These are phyloP conservation scores for Ceriops zippeliana DNA, from an alignment of 345 rosid genomes.

Conservation along the genomic window DNA sequence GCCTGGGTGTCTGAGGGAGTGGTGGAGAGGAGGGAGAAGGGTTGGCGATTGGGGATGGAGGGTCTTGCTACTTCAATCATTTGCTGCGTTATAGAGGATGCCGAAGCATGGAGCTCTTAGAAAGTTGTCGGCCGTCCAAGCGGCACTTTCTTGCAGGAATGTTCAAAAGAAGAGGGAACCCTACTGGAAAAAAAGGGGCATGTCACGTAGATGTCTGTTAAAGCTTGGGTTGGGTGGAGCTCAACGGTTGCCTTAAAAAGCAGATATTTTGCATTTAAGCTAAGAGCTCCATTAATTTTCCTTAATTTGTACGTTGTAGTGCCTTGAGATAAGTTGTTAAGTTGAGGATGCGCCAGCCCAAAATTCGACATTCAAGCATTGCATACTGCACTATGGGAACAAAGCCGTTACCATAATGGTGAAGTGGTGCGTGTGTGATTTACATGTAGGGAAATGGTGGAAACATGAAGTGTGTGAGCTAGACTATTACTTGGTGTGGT, in stretches of 20 bases:
- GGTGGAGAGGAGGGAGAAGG: no score
- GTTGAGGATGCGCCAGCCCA: background rate
- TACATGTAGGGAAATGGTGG: conserved; percentile 29
- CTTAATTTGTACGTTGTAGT: background rate
- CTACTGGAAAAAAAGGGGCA: no score
- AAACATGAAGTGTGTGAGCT: conserved; percentile 9
- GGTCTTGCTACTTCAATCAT: no score
- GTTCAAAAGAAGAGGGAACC: no score
- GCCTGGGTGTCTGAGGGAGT: background rate
- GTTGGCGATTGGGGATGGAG: no score
- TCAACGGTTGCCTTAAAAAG: background rate
- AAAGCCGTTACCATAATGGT: background rate
- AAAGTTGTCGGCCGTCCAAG: no score
- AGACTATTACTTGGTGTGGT: no score
- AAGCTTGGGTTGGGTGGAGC: background rate
- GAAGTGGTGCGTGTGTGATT: background rate
- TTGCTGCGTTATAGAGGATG: no score
- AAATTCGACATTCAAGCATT: background rate
- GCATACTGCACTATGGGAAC: background rate
- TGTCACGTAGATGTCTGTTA: background rate
- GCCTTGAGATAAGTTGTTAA: background rate
- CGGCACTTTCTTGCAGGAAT: no score
- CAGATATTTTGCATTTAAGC: background rate
- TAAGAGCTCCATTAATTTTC: background rate
- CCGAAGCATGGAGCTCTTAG: no score